Base-by-base conservation (phyloP, 306 rosid genomes). In the Begonia peltatifolia region DNA sequence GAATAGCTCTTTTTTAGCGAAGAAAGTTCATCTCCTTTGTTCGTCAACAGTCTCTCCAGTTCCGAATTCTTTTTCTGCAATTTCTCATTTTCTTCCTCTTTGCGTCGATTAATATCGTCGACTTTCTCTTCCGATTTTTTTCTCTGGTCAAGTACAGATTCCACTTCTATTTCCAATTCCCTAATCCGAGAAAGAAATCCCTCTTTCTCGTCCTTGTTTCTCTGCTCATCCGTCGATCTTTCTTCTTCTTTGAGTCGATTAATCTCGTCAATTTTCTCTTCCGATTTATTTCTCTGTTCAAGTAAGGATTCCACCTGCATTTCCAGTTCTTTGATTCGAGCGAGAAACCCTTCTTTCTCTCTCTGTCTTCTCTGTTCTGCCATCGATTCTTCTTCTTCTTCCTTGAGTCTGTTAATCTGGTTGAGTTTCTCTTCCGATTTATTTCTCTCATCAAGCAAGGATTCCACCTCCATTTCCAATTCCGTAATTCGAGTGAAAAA, bases 161-260 rank as follows among this genome's bases (percentile, higher is more conserved):
- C 80, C 58, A 70, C 35, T 62, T 76, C 74, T 11, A 15, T 36
- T 70, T 78, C 79, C 67, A 79, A 18, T 4, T 72, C 77, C 68
- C 52, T 70, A 44, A 63, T 53, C 66, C 52, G 72, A 12, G 15
- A 42, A 23, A 59, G 55, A 57, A 70, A 56, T 47, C 47, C 15
- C 25, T 71, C 69, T 52, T 67, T 76, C 64, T 78, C 77, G 58
- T 69, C 72, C 11, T 18, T 4, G 41, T 60, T 62, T 17, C 49
- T 54, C 23, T 54, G 25, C 25, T 68, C 74, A 57, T 42, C 53
- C 6, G 38, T 56, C 51, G 10, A 68, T 42, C 14, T 68, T 57
- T 68, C 63, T 36, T 69, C 69, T 51, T 73, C 71, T 38, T 71
- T 69, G 55, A 79, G 16, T 30, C 38, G 8, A 30, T 30, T 30